phyloP scores from a whole-genome alignment of 768 basidiomycete species.

The Hygrocybe coccinea region DNA sequence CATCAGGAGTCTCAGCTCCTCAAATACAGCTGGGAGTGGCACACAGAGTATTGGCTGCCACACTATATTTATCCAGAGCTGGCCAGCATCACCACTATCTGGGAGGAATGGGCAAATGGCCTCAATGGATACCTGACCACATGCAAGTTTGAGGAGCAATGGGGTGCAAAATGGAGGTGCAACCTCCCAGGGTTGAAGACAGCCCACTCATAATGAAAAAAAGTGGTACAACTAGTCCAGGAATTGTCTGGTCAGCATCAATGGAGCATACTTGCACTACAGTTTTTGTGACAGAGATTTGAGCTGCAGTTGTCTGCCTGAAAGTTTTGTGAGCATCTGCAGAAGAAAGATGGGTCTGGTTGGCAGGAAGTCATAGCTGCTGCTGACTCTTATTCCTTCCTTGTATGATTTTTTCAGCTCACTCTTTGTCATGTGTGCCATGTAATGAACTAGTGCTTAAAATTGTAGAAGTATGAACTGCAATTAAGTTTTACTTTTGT shows the following conservation, averaged over 20 bases:
- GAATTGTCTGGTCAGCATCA: background rate
- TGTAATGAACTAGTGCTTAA: no score
- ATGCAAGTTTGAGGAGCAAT: conserved; percentile 5
- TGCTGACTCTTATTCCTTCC: background rate
- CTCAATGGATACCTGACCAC: background rate
- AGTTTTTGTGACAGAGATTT: background rate
- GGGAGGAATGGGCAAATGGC: no score
- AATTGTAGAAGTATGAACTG: no score
- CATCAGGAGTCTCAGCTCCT: no score
- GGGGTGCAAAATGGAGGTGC: conserved; percentile 3
- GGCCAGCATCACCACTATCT: no score
- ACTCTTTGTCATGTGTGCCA: no score
- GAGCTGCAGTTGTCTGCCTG: background rate
- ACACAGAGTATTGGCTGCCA: no score
- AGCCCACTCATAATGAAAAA: conserved; percentile 2
- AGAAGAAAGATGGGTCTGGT: background rate
- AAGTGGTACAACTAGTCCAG: conserved; percentile 4
- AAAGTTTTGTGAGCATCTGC: conserved; percentile 6
- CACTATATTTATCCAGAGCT: no score
- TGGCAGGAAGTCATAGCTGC: background rate
- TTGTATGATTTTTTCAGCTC: no score
- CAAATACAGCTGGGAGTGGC: no score
- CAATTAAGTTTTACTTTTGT: no score
- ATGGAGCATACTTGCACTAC: conserved; percentile 6
- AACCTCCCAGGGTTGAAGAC: background rate